Conservation (phyloP, 306 rosid species). For the apple (Malus domestica) region DNA sequence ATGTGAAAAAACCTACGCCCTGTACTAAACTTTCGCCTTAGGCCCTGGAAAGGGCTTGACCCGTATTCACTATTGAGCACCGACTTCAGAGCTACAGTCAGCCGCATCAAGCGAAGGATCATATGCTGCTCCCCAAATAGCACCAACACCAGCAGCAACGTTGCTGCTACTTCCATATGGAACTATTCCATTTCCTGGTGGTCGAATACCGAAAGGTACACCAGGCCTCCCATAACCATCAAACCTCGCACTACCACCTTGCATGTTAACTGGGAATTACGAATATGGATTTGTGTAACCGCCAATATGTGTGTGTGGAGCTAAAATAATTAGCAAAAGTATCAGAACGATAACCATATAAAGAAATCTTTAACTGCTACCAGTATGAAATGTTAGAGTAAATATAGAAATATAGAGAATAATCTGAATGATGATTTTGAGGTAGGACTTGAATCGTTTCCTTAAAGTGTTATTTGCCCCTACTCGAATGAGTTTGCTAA, state of each 20-base stretch:
- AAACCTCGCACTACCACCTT: slow-evolving; percentile 23
- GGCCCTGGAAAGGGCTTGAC: background rate
- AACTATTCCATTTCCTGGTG: slow-evolving; percentile 32
- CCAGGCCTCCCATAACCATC: slow-evolving; percentile 49
- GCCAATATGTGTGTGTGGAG: slow-evolving; percentile 33
- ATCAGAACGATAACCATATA: slow-evolving; percentile 23
- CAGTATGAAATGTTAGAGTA: background rate
- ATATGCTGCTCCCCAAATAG: slow-evolving; percentile 7
- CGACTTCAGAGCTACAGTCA: slow-evolving; percentile 2
- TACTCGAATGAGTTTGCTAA: too few species aligned
- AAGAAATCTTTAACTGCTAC: background rate
- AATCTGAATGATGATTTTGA: too few species aligned
- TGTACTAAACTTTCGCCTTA: background rate
- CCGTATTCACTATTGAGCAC: background rate
- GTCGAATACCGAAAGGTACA: slow-evolving; percentile 24
- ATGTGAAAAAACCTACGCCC: background rate
- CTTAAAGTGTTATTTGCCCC: too few species aligned
- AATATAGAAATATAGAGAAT: too few species aligned
- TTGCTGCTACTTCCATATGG: slow-evolving; percentile 39
- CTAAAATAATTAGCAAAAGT: slow-evolving; percentile 23
- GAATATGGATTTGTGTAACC: slow-evolving; percentile 19
- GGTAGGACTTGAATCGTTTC: too few species aligned
- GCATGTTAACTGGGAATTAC: slow-evolving; percentile 19
- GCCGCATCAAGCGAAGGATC: slow-evolving; percentile 1
- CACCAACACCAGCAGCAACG: slow-evolving; percentile 13